A percentile compares a stretch with the other conserved stretches of the same genome.
Conservation (phyloP, 192 early-diverging fungal species). For the Dimargaris cristalligena region DNA sequence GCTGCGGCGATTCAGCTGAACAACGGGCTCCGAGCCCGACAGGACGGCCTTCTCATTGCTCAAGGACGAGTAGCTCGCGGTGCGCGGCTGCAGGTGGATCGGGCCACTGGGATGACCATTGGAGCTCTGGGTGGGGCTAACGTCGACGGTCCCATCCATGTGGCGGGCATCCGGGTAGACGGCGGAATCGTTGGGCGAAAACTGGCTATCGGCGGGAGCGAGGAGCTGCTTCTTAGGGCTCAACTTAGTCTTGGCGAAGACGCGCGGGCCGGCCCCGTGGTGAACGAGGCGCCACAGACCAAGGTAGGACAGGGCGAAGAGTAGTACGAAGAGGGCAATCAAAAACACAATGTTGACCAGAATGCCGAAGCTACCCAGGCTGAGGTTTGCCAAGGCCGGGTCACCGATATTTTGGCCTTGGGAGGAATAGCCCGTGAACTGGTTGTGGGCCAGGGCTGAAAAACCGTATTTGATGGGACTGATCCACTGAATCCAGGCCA, state of each 20-base stretch:
- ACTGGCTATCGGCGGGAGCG: not conserved
- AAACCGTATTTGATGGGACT: conserved; percentile 42
- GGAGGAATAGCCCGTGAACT: conserved; percentile 23
- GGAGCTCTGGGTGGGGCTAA: too few relatives aligned
- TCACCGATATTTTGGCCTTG: conserved; percentile 22
- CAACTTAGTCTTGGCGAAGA: not conserved
- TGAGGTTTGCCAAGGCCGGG: conserved; percentile 14
- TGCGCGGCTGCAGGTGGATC: too few relatives aligned
- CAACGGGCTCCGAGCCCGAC: too few relatives aligned
- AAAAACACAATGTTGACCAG: conserved; percentile 23
- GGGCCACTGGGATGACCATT: too few relatives aligned
- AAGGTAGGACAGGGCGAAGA: conserved; percentile 17
- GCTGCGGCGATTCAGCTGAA: too few relatives aligned
- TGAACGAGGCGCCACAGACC: conserved; percentile 17
- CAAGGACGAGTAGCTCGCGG: too few relatives aligned
- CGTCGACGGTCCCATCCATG: too few relatives aligned
- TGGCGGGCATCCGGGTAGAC: too few relatives aligned
- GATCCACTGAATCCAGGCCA: conserved; percentile 31
- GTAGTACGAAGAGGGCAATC: conserved; percentile 13
- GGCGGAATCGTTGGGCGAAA: not conserved
- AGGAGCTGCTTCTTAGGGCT: conserved; percentile 11
- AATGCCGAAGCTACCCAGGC: conserved; percentile 23
- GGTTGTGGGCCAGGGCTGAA: conserved; percentile 27
- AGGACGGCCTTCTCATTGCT: too few relatives aligned
- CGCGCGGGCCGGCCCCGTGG: too few relatives aligned